Evolutionary conservation across 345 rosid genomes (phyloP).

Genomic region (Eutrema yunnanense): DNA sequence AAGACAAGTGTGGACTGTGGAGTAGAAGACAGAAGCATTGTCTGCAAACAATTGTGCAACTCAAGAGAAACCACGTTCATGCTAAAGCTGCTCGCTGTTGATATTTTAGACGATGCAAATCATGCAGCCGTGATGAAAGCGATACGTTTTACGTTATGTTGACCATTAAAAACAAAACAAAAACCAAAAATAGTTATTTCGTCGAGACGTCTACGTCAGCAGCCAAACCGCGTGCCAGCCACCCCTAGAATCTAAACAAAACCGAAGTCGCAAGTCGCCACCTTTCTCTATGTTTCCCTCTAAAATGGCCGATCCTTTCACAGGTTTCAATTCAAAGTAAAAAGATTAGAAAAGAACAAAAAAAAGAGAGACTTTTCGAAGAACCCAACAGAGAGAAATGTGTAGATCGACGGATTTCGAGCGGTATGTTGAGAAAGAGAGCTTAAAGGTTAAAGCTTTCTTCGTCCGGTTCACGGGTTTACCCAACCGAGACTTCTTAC

Average conservation of each 20-base stretch:
- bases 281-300: constrained; percentile 13
- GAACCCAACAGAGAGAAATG: constrained; percentile 33
- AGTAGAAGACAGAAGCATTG: constrained; percentile 9
- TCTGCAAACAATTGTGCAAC: constrained; percentile 28
- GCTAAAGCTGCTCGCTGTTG: neutral
- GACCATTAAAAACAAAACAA: neutral
- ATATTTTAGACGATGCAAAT: neutral
- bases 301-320: neutral
- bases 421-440: constrained; percentile 7
- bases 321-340: neutral
- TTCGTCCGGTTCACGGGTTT: constrained; percentile 44
- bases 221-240: constrained; percentile 31
- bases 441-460: constrained; percentile 54
- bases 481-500: constrained; percentile 10
- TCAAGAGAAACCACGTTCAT: constrained; percentile 25
- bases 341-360: neutral
- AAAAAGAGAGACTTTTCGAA: neutral
- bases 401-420: constrained; percentile 50
- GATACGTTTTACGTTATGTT: neutral
- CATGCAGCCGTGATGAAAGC: constrained; percentile 12
- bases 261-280: constrained; percentile 4
- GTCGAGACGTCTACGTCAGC: constrained; percentile 27
- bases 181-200: neutral
- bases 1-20: constrained; percentile 3
- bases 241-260: constrained; percentile 30